Base-by-base conservation (phyloP, 768 basidiomycete genomes). In the Ephemerocybe angulata region DNA sequence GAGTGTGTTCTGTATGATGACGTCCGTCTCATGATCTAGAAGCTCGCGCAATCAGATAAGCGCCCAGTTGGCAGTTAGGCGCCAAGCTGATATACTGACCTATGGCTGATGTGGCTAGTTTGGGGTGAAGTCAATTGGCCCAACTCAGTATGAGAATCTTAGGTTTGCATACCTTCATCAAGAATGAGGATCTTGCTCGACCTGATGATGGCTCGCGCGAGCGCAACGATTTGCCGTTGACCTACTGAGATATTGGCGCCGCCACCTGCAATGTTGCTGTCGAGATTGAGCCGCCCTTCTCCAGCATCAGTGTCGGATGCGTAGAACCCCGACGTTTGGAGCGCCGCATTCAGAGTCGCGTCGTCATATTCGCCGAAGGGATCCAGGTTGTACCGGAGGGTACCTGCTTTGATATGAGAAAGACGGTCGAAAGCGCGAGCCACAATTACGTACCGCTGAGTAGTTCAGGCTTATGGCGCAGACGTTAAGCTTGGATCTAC, bases 161-260 rank as follows among this genome's bases (percentile, higher is more conserved):
- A 30, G 85, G 71, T 40, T 80, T 76, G 67, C 79, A 84, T 41
- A 78, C 75, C 30, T 81, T 73, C 13, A 85, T 63, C 25, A 83
- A 71, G 15, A 41, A 87, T 80, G 46, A 87, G 76, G 29, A 87
- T 71, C 42, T 81, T 77, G 67, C 79, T 85, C 41, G 78, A 75
- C 29, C 82, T 73, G 11, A 86, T 70, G 56, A 86, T 76, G 2
- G 85, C 85, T 33, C 85, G 72, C 4, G 85, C 84, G 63, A 87
- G 74, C 8, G 84, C 84, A 44, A 87, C 76, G 43, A 87, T 76
- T 62, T 91, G 89, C 10, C 88, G 68, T 62, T 91, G 88, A 21
- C 90, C 90, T 37, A 87, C 84, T 1, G 86, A 87, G 58, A 91
- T 81, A 63, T 91, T 91, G 22, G 76, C 67, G 4, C 89, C 89